Base-by-base conservation (phyloP, 352 stramenopile species). In the Phytophthora sojae region DNA sequence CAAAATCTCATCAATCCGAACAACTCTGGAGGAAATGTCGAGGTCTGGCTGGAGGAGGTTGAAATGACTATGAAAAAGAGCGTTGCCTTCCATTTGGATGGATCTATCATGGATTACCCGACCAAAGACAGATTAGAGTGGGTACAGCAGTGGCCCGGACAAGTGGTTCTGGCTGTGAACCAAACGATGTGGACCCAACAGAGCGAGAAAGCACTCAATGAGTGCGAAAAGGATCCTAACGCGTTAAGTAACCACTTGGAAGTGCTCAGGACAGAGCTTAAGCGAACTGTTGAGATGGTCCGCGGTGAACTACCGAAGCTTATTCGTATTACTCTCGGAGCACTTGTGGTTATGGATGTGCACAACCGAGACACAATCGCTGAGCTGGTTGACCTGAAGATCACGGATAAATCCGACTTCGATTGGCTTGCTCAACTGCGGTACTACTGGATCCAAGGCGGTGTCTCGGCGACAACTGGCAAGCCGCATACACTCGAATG, bases 291-390 rank as follows among this genome's bases (percentile, higher is more conserved):
- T 6, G 85, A 98, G 58, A 81, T 98, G 21, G 95, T 99, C 19
- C 91, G 96, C 11, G 93, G 90, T 21, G 90, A 99, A 68, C 81
- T 99, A 6, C 83, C 91, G n/a, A 98, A 98, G 64, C 68, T 96
- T 15, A 94, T 98, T 64, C 84, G 95, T 1, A 97, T 95, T 54
- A 96, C 95, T 0, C 76, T 98, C 4, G 91, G 92, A 25, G 91
- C 96, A 4, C 80, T 99, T 23, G 92, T 98, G 1, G 95, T 99
- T 9, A 97, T 99, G 89, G 95, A 99, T 66, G 95, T 98, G 6
- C 96, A 99, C 84, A 98, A 98, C 47, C 88, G 95, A 12, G 94
- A 98, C 67, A 97, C 92, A 57, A 97, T 98, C 55, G 89, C 91
- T 6, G 94, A 98, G 65, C 73, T 99, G 26, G 83, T 95, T 49